Evolutionary conservation across 2,329 filamentous ascomycete genomes (phyloP), one percentile per base, ranked within the genome.

Genomic region (Penicillium sp.): DNA sequence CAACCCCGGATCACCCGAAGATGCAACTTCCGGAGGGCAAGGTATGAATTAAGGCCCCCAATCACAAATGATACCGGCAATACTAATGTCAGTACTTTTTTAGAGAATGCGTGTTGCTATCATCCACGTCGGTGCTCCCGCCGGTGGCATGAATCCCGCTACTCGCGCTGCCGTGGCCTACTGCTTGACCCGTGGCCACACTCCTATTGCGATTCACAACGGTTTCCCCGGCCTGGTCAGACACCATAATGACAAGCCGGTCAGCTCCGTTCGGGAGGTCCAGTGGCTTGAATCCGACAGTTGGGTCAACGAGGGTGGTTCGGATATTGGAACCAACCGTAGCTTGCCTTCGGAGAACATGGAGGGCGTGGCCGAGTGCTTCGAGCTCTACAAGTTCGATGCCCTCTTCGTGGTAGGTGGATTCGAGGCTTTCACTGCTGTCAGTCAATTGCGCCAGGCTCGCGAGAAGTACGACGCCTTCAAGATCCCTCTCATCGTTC

Each of bases 141-240:
- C 93, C 24, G 93, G 93, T 69, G 93, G 93, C 61, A 97, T 98
- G 87, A 98, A 98, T 70, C 90, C 91, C 23, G 93, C 93, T 34
- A 93, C 94, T 16, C 84, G 93, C 57, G 91, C 89, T 24, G 91
- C 88, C 11, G 90, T 96, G 14, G 89, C 89, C 26, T 96, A 96
- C 75, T 97, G 90, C 67, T 70, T 95, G 47, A 86, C 87, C 36
- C 82, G 89, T 49, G 93, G 93, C n/a, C 93, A 98, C 68, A 89
- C 88, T 42, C 87, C 93, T 3, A 69, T 97, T 60, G 91, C 89
- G 14, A 89, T 98, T 46, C 87, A 97, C 73, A 98, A 98, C 62
- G 93, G 93, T 22, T 98, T 98, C 70, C 89, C 93, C 26, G 93
- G 93, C 13, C 84, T 98, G 47, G 86, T 89, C 44, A 83, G 93